A percentile compares a stretch with the other conserved stretches of the same genome.
Conservation (phyloP, 1,284 basidiomycete genomes). For the Cutaneotrichosporon sp. region DNA sequence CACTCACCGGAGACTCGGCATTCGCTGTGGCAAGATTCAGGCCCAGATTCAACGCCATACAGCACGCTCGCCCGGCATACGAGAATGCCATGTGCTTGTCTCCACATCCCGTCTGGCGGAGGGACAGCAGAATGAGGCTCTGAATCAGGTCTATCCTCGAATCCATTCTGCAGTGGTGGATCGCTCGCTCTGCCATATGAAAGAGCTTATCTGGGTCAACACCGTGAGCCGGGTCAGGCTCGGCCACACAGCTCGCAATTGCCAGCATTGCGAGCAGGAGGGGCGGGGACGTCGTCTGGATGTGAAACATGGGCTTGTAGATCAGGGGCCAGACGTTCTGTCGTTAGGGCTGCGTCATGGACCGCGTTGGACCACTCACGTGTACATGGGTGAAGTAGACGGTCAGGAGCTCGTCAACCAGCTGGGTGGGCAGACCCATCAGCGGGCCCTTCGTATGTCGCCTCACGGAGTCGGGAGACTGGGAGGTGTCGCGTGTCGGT, state of each 20-base stretch:
- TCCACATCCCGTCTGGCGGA: constrained; percentile 50
- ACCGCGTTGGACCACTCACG: no score
- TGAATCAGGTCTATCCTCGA: constrained; percentile 41
- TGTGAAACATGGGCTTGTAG: constrained; percentile 43
- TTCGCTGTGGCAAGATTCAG: constrained; percentile 39
- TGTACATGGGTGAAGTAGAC: constrained; percentile 43
- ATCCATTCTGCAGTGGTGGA: constrained; percentile 29
- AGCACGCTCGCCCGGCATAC: constrained; percentile 46
- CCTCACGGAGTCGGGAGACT: not conserved
- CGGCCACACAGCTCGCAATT: constrained; percentile 37
- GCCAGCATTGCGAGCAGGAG: constrained; percentile 42
- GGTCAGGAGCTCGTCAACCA: constrained; percentile 34
- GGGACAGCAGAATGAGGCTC: constrained; percentile 45
- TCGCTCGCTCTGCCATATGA: constrained; percentile 30
- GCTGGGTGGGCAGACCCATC: constrained; percentile 19
- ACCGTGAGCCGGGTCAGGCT: constrained; percentile 5
- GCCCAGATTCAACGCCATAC: constrained; percentile 49
- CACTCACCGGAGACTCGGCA: constrained; percentile 30
- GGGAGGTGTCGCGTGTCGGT: not conserved
- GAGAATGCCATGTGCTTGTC: constrained; percentile 48
- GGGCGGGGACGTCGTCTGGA: constrained; percentile 26
- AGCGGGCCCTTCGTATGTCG: constrained; percentile 10
- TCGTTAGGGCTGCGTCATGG: not conserved
- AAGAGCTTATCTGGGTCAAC: constrained; percentile 56
- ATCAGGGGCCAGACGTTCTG: constrained; percentile 47